Percentiles rank a stretch among this genome's conserved stretches.
Evolutionary conservation across 345 rosid species (phyloP).

Genomic region (Salix dunnii): DNA sequence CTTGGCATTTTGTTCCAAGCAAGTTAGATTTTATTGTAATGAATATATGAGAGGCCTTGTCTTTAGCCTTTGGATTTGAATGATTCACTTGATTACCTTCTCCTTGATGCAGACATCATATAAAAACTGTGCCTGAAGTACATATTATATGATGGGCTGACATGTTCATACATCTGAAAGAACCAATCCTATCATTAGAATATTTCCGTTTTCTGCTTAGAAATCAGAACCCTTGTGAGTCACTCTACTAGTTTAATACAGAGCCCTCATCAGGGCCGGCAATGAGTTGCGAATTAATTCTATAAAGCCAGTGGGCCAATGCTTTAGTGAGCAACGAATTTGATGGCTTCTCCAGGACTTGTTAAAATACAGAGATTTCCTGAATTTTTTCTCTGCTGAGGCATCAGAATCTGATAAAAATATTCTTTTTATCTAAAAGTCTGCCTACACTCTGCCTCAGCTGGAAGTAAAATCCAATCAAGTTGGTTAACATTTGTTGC

Average conservation of each 20-base stretch:
- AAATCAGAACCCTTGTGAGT: slow-evolving; percentile 18
- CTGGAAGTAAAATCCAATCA: slow-evolving; percentile 3
- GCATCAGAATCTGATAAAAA: not conserved
- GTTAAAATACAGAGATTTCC: not conserved
- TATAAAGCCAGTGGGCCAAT: slow-evolving; percentile 19
- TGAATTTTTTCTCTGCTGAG: not conserved
- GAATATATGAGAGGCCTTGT: slow-evolving; percentile 21
- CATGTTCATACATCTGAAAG: not conserved
- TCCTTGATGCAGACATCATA: not conserved
- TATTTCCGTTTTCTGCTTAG: slow-evolving; percentile 5
- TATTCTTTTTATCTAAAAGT: not conserved
- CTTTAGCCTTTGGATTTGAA: slow-evolving; percentile 29
- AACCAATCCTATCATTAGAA: slow-evolving; percentile 13
- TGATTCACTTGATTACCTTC: slow-evolving; percentile 10
- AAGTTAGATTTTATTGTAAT: slow-evolving; percentile 3
- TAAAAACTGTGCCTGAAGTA: not conserved
- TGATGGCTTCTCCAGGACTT: slow-evolving; percentile 12
- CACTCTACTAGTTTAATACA: slow-evolving; percentile 19
- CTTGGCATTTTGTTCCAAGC: slow-evolving; percentile 17
- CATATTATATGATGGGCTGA: not conserved
- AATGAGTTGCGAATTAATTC: slow-evolving; percentile 14
- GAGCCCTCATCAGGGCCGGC: slow-evolving; percentile 29
- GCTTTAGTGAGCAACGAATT: slow-evolving; percentile 4
- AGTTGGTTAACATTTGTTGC: not conserved
- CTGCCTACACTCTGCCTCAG: not conserved